Evolutionary conservation across 805 yeast genomes (phyloP).

Genomic region (Saccharomycopsis fermentans): DNA sequence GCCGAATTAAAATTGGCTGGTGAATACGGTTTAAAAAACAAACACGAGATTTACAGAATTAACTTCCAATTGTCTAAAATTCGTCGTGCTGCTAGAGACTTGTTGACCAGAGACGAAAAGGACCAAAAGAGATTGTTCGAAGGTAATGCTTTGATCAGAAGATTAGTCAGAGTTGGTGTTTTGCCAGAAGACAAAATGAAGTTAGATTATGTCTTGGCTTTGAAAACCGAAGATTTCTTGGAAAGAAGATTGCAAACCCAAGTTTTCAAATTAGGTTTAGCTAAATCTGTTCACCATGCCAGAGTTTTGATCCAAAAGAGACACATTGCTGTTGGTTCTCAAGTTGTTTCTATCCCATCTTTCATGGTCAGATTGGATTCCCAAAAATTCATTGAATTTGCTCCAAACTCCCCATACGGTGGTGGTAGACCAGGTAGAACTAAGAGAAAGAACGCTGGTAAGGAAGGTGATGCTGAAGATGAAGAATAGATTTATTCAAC

Average conservation of each 20-base stretch:
- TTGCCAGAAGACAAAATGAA: constrained; percentile 98
- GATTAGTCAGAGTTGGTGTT: constrained; percentile 97
- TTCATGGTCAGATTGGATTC: constrained; percentile 99
- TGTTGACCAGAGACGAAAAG: constrained; percentile 99
- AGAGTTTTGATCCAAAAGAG: constrained; percentile 97
- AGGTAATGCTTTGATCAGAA: constrained; percentile 99
- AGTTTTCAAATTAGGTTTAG: constrained; percentile 99
- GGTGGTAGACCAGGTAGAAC: constrained; percentile 99
- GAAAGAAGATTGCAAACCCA: constrained; percentile 99
- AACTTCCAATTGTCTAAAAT: constrained; percentile 98
- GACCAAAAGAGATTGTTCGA: constrained; percentile 99
- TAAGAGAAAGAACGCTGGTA: constrained; percentile 79
- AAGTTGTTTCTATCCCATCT: constrained; percentile 96
- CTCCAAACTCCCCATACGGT: constrained; percentile 99
- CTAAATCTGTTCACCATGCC: constrained; percentile 99
- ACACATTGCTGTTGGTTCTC: constrained; percentile 99
- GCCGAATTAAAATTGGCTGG: constrained; percentile 99
- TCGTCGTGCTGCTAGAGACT: constrained; percentile 99
- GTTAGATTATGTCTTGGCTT: constrained; percentile 99
- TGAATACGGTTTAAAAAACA: constrained; percentile 99
- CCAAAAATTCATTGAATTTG: constrained; percentile 99
- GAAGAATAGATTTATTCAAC: constrained; percentile 53
- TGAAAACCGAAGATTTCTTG: constrained; percentile 96
- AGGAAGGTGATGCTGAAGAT: constrained; percentile 65
- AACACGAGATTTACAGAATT: constrained; percentile 99